These are phyloP conservation scores for Botrytis medusae DNA, from an alignment of 2,329 filamentous ascomycete genomes.

Conservation along the genomic window DNA sequence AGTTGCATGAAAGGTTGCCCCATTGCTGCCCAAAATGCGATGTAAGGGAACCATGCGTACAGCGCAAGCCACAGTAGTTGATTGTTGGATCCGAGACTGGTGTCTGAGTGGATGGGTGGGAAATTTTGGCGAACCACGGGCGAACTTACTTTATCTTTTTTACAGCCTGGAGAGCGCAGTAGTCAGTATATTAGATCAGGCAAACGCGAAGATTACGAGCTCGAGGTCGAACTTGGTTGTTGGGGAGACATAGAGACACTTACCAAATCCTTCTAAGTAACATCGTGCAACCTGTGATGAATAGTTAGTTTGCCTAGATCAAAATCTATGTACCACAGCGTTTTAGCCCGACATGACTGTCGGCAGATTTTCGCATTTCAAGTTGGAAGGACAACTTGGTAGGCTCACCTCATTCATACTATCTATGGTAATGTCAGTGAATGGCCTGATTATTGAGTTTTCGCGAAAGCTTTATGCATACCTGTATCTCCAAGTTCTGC, in stretches of 20 bases:
- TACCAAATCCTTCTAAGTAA: slow-evolving; percentile 90
- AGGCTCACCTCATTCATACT: slow-evolving; percentile 83
- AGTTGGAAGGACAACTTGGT: slow-evolving; percentile 1
- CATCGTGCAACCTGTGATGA: slow-evolving; percentile 66
- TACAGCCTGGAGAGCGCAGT: slow-evolving; percentile 51
- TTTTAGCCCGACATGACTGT: neutral
- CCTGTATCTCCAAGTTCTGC: slow-evolving; percentile 91
- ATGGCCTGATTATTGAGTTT: slow-evolving; percentile 20
- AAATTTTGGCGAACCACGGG: neutral
- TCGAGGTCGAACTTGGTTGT: slow-evolving; percentile 5
- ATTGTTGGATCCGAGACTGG: slow-evolving; percentile 12
- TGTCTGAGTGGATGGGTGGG: slow-evolving; percentile 20
- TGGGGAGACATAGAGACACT: neutral
- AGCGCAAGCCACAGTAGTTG: slow-evolving; percentile 36
- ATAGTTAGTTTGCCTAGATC: slow-evolving; percentile 20
- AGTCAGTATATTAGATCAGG: slow-evolving; percentile 19
- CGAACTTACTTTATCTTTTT: slow-evolving; percentile 91
- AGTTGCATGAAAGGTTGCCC: slow-evolving; percentile 29
- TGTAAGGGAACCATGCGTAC: slow-evolving; percentile 30
- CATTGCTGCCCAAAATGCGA: slow-evolving; percentile 49
- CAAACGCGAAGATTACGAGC: slow-evolving; percentile 16
- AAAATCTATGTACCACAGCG: slow-evolving; percentile 18
- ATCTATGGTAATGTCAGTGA: slow-evolving; percentile 53
- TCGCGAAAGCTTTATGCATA: slow-evolving; percentile 42
- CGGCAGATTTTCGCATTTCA: slow-evolving; percentile 11